Evolutionary conservation across 257 asterid genomes (phyloP).

Genomic region (Solanum chilense): DNA sequence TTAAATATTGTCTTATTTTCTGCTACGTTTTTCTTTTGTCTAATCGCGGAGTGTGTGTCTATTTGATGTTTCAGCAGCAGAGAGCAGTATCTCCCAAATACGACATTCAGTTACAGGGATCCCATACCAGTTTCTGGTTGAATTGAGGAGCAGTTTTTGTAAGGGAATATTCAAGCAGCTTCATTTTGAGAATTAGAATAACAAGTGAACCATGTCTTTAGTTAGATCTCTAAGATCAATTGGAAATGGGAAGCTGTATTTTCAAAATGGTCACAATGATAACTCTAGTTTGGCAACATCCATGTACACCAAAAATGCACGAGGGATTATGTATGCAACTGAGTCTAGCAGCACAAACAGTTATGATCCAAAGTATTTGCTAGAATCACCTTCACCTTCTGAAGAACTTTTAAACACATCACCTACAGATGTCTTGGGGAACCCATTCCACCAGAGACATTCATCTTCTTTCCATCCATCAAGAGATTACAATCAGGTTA

Average conservation of each 20-base stretch:
- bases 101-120: background rate
- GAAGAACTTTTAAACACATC: constrained; percentile 28
- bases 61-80: background rate
- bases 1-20: background rate
- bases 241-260: constrained; percentile 31
- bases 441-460: constrained; percentile 18
- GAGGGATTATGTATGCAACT: constrained; percentile 29
- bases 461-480: constrained; percentile 20
- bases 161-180: background rate
- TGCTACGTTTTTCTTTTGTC: background rate
- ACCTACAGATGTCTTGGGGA: constrained; percentile 15
- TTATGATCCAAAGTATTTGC: constrained; percentile 41
- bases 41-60: background rate
- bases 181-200: background rate
- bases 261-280: constrained; percentile 28
- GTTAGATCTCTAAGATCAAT: constrained; percentile 44
- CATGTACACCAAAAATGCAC: constrained; percentile 28
- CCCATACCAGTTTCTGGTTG: background rate
- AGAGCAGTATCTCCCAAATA: background rate
- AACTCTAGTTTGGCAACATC: constrained; percentile 25
- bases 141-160: background rate
- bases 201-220: constrained; percentile 49
- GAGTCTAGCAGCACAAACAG: constrained; percentile 45
- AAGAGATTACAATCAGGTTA: constrained; percentile 10
- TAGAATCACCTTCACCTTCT: constrained; percentile 62